phyloP scores from a whole-genome alignment of 495 filamentous ascomycete species.

The Lineolata rhizophorae region DNA sequence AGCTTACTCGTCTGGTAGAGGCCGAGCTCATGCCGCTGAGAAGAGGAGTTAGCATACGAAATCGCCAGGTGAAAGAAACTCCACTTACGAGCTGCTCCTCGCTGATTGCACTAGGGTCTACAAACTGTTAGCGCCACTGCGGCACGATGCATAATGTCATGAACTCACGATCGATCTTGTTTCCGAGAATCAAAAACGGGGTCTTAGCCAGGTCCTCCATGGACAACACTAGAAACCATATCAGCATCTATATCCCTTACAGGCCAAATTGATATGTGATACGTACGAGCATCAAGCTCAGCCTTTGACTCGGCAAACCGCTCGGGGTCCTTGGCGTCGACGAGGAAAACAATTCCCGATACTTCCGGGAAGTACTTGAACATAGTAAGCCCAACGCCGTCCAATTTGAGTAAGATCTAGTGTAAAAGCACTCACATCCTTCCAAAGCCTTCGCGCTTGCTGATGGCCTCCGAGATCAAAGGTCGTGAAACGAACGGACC shows the following conservation, averaged over 20 bases:
- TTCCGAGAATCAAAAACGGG: constrained; percentile 84
- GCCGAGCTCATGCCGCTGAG: too few relatives aligned
- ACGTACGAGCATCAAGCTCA: constrained; percentile 64
- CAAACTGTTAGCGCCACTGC: neutral
- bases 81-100: constrained; percentile 98
- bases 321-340: constrained; percentile 92
- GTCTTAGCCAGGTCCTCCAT: constrained; percentile 40
- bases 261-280: neutral
- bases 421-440: constrained; percentile 27
- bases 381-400: too few relatives aligned
- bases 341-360: constrained; percentile 89
- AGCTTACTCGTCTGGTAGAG: constrained; percentile 93
- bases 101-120: constrained; percentile 65
- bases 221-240: constrained; percentile 4
- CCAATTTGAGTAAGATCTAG: constrained; percentile 1
- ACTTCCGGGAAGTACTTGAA: constrained; percentile 86
- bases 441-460: constrained; percentile 94
- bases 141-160: neutral
- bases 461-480: constrained; percentile 95
- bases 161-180: constrained; percentile 68
- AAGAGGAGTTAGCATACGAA: too few relatives aligned
- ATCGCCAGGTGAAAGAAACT: too few relatives aligned
- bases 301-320: constrained; percentile 85
- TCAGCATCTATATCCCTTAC: neutral
- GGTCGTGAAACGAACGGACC: constrained; percentile 90